Evolutionary conservation across 805 yeast species (phyloP), one percentile per base, ranked within the genome.

Genomic region (Yarrowia keelungensis): DNA sequence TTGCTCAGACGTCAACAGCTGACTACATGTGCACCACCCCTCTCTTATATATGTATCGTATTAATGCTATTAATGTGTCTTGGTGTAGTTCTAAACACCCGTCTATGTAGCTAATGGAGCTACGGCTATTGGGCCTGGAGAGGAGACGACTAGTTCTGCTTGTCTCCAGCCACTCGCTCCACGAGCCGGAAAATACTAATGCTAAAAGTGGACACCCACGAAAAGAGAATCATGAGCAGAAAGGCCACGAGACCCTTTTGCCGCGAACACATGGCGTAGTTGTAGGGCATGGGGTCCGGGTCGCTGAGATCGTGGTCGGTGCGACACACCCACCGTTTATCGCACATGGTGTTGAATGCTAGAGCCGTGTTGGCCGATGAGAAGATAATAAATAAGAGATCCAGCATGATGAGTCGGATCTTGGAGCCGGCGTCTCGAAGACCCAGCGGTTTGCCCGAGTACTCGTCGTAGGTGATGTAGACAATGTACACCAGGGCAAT

Each of bases 391-490:
- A 95, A 92, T 41, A 94, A 79, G 50, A 94, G 81, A 76, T 95
- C 99, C 72, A 92, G 81, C 81, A 92, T 81, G 70, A 94, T 83
- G 69, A 94, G 83, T 74, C 90, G 84, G 82, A 95, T 85, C 76
- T 95, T 95, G 32, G 90, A 91, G 70, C 86, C 81, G 0, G 98
- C 96, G 71, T 91, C 86, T 73, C 99, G 84, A 54, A 95, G 81
- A 0, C 99, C 99, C 61, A 95, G 77, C 0, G 98, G 99, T 75
- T 91, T 89, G 14, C 97, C 96, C 32, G 88, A 85, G 78, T 91
- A 94, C 78, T 95, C 99, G 77, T 95, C 98, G 74, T 87, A 87
- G 2, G 97, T 87, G 76, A 94, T 91, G 77, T 91, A 92, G 3
- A 88, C 79, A 69, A 92, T 83, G 76, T 95, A 95, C 0, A 86